A percentile compares a stretch with the other conserved stretches of the same genome.
Conservation (phyloP, 768 basidiomycete genomes). For the Suillus sp. region DNA sequence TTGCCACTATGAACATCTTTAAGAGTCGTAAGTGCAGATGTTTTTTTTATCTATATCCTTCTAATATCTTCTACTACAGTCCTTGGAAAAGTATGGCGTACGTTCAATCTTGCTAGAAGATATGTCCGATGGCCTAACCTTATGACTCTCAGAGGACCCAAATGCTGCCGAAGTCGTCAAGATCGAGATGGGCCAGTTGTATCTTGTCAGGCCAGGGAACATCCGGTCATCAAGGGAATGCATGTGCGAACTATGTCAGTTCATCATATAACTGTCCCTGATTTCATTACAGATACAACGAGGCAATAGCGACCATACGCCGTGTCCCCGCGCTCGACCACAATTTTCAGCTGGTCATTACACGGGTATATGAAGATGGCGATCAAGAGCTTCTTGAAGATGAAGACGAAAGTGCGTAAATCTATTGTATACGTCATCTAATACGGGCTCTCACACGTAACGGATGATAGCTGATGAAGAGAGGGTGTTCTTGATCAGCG, state of each 20-base stretch:
- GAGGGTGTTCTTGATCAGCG: constrained; percentile 86
- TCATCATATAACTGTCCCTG: constrained; percentile 7
- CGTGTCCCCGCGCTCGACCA: constrained; percentile 75
- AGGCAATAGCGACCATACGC: constrained; percentile 93
- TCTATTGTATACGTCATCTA: constrained; percentile 5
- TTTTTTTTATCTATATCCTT: constrained; percentile 9
- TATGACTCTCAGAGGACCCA: constrained; percentile 69
- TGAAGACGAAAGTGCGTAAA: constrained; percentile 77
- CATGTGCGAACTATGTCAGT: constrained; percentile 66
- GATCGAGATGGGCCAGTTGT: constrained; percentile 89
- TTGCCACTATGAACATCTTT: constrained; percentile 77
- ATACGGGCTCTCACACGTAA: constrained; percentile 12
- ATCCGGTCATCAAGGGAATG: constrained; percentile 93
- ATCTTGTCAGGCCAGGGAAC: constrained; percentile 87
- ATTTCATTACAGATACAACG: constrained; percentile 71
- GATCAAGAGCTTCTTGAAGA: constrained; percentile 95
- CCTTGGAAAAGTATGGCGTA: constrained; percentile 93
- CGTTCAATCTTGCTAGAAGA: constrained; percentile 39
- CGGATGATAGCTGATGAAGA: constrained; percentile 82
- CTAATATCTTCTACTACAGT: constrained; percentile 49
- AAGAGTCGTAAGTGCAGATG: constrained; percentile 61
- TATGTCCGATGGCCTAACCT: constrained; percentile 27
- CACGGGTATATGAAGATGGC: constrained; percentile 96
- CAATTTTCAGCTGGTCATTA: constrained; percentile 90
- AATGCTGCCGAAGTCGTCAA: constrained; percentile 95